These are phyloP conservation scores for Marsdenia floribunda DNA, from an alignment of 257 asterid genomes.

Conservation along the genomic window DNA sequence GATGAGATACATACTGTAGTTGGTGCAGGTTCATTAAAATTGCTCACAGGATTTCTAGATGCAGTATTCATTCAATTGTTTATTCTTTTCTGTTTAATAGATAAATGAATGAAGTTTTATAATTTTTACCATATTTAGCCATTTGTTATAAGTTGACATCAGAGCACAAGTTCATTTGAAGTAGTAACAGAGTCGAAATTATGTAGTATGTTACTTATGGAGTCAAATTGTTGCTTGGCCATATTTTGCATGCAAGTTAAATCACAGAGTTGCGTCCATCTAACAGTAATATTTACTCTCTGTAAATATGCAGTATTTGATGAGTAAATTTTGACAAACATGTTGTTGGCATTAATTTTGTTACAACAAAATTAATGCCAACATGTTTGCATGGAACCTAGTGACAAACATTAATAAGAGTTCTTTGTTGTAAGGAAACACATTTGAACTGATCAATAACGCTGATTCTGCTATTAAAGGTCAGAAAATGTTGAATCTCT, in stretches of 20 bases:
- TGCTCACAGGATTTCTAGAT: neutral
- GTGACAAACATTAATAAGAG: neutral
- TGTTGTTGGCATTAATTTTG: too few species aligned
- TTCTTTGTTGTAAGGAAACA: neutral
- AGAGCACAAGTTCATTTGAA: neutral
- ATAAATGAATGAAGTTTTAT: neutral
- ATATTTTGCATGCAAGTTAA: neutral
- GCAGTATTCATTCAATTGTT: neutral
- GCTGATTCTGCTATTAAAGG: neutral
- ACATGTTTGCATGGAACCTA: neutral
- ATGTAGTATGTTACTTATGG: too few species aligned
- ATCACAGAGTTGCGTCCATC: neutral
- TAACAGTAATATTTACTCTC: neutral
- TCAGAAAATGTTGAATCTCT: neutral
- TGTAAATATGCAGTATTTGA: neutral
- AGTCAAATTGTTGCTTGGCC: neutral
- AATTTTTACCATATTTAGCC: neutral
- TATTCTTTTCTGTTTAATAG: neutral
- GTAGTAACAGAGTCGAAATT: neutral
- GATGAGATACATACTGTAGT: constrained; percentile 96
- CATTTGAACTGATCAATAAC: neutral
- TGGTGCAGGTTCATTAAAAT: constrained; percentile 70
- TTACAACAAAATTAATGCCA: too few species aligned
- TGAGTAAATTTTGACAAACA: neutral
- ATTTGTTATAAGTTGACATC: neutral